Base-by-base conservation (phyloP, 495 filamentous ascomycete genomes). In the Cryomyces minteri region DNA sequence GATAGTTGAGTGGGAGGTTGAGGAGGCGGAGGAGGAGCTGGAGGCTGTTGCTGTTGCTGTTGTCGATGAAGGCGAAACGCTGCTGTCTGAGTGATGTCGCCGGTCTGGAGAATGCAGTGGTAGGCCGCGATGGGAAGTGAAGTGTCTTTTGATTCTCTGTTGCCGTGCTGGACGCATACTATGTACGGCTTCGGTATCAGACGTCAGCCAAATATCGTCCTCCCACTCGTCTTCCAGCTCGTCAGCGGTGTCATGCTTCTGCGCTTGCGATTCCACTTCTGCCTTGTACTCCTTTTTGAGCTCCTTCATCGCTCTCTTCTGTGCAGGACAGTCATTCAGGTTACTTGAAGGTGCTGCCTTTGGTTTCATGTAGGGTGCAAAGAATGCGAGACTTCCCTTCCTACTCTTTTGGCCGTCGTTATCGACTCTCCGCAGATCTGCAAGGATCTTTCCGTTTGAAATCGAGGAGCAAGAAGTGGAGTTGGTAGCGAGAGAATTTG, bases 11-110 rank as follows among this genome's bases (percentile, higher is more conserved):
- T 43, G 48, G 51, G 53, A 53, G 10, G 55, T 58, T 32, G 61
- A 62, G 32, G 37, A 43, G 9, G 60, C 62, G 18, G 43, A 57
- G 30, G 46, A 40, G 48, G 42, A 51, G 47, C 37, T 25, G 18
- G 18, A 25, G 18, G 18, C 18, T 25, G 18, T 25, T 25, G 18
- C 18, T 25, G 18, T 25, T 25, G 18, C 18, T 25, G 18, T 25
- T 25, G 18, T 25, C 18, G 18, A 25, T 25, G 18, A 25, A 25
- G 18, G 18, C 18, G 18, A 25, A 25, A 25, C 18, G 18, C 18
- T 25, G 18, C 2, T 25, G 18, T 25, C 18, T 25, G 18, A 25
- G 18, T 25, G 18, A 25, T 25, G 18, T 25, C 18, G 18, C 18
- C 18, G 18, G 18, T 25, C 18, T 25, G 18, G 18, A 25, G 18